Evolutionary conservation across 441 rosid species (phyloP).

Genomic region (Arabidopsis hybrid): DNA sequence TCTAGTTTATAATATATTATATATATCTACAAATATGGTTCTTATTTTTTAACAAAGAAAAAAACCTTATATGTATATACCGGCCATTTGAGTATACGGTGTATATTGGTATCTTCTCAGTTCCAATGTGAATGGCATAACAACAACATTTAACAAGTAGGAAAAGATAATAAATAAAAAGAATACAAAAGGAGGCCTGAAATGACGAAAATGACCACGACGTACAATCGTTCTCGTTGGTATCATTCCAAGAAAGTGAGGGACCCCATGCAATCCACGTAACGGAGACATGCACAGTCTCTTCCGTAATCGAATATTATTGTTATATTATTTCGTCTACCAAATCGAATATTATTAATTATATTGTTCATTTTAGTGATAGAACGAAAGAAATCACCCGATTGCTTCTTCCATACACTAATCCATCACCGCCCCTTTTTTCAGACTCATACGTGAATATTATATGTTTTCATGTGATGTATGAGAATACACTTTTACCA

Average conservation of each 20-base stretch:
- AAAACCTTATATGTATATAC: neutral
- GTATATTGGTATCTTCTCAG: neutral
- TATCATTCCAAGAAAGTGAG: slow-evolving; percentile 24
- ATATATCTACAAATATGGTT: no score
- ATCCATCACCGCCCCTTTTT: slow-evolving; percentile 19
- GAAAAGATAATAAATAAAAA: neutral
- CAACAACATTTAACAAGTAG: neutral
- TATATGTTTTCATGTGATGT: neutral
- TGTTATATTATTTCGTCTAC: neutral
- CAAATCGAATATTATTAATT: slow-evolving; percentile 15
- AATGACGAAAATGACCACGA: slow-evolving; percentile 34
- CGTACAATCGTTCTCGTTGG: slow-evolving; percentile 33
- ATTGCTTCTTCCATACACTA: slow-evolving; percentile 26
- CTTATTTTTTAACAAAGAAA: no score
- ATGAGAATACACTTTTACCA: slow-evolving; percentile 7
- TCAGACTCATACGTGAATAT: neutral
- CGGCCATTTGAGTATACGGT: neutral
- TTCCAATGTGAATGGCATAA: slow-evolving; percentile 23
- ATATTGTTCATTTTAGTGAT: slow-evolving; percentile 1
- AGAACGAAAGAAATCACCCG: neutral
- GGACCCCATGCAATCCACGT: slow-evolving; percentile 45
- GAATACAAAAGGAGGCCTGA: neutral
- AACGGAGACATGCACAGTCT: slow-evolving; percentile 35
- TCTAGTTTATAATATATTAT: no score
- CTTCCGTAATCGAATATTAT: slow-evolving; percentile 30